Base-by-base conservation (phyloP, 192 early-diverging fungal species). In the Backusella morwellensis region DNA sequence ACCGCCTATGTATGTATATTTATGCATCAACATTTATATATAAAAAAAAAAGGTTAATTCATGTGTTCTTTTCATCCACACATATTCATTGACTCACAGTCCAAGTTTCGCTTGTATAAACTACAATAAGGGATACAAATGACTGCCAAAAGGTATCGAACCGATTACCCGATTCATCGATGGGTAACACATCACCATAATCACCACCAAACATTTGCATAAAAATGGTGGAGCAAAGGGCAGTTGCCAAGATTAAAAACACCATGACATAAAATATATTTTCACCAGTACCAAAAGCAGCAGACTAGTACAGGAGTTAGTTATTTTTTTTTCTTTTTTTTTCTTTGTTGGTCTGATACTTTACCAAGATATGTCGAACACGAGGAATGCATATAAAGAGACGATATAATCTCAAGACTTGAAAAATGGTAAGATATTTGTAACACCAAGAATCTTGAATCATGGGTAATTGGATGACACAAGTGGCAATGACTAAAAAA, bases 381-480 rank as follows among this genome's bases (percentile, higher is more conserved):
- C 86, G 83, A 26, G 85, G 81, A 41, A 85, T 70, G 32, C 82
- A 86, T 34, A 89, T 79, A 19, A 89, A 75, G 14, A 85, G 76
- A 11, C 88, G 74, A 72, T 89, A 89, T 6, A 81, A 67, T 23
- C 88, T 70, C 1, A 84, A 8, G 0, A 87, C 84, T 66, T 87
- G 88, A 75, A 89, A 89, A 3, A 86, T 75, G 6, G 88, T 87
- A 19, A 89, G 73, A 29, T 89, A 89, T 41, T 80, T 78, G 67
- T 87, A 89, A 9, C 59, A 54, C n/a, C 15, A 52, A 4, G 78
- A 81, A 11, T 74, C 72, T 12, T 82, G 85, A 66, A 89, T 87
- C 35, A 71, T 47, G 19, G 88, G 86, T 38, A 87, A 69, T 70
- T 89, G 86, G 35, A 89, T 89, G 6, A 87, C 66, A 56, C 86